Evolutionary conservation across 345 rosid genomes (phyloP).

Genomic region (Clausena lansium): DNA sequence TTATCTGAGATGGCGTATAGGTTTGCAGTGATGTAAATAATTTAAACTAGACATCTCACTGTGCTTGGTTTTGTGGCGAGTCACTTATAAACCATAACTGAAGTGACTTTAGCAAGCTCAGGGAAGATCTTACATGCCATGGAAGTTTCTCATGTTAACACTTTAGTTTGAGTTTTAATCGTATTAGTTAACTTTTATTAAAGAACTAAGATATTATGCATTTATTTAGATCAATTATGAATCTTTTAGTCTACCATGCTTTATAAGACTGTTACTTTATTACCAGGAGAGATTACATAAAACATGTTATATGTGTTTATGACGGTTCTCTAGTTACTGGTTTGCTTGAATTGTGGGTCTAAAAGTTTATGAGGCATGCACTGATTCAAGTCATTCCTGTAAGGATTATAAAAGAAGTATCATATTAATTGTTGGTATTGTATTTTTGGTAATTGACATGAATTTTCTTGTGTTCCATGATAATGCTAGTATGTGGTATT

Average conservation of each 20-base stretch:
- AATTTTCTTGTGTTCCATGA: neutral
- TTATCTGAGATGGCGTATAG: neutral
- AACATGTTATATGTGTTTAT: neutral
- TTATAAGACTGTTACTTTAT: neutral
- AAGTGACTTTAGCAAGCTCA: neutral
- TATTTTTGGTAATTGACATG: neutral
- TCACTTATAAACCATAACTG: neutral
- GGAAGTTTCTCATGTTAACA: neutral
- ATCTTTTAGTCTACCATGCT: neutral
- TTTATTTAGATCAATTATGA: neutral
- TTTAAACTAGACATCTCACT: neutral
- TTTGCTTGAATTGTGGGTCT: neutral
- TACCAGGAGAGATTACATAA: neutral
- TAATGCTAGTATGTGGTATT: neutral
- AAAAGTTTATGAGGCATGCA: constrained; percentile 1
- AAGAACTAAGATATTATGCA: neutral
- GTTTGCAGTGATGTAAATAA: neutral
- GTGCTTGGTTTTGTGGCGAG: neutral
- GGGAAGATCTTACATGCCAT: neutral
- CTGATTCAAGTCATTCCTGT: neutral
- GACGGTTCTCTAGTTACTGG: neutral
- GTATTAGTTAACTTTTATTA: neutral
- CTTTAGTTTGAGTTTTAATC: neutral
- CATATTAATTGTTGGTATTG: neutral
- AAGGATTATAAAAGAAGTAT: neutral